Evolutionary conservation across 176 grass and related monocot genomes (phyloP).

Genomic region (Oryza officinalis): DNA sequence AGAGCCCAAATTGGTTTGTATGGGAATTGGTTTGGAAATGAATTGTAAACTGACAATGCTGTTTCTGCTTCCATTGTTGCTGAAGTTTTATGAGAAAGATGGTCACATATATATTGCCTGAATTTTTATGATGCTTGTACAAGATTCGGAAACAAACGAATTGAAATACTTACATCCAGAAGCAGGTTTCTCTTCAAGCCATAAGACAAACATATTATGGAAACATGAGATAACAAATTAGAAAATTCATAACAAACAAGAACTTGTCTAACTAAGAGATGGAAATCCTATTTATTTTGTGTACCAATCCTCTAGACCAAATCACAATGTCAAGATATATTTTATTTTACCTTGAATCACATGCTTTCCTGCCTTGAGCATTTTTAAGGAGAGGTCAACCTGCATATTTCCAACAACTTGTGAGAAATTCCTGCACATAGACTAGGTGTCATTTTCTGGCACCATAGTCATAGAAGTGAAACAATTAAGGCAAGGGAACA

Average conservation of each 20-base stretch:
- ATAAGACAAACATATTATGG: slow-evolving; percentile 41
- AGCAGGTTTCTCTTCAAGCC: slow-evolving; percentile 88
- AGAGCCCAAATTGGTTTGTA: slow-evolving; percentile 84
- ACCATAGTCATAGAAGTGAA: not conserved
- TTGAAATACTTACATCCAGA: slow-evolving; percentile 75
- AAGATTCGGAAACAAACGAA: slow-evolving; percentile 19
- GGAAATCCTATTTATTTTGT: not conserved
- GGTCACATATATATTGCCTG: slow-evolving; percentile 11
- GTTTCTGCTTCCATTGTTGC: slow-evolving; percentile 68
- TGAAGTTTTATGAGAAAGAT: slow-evolving; percentile 36
- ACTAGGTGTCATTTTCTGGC: not conserved
- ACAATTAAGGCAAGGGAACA: not conserved
- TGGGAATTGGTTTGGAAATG: slow-evolving; percentile 55
- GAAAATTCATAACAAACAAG: not conserved
- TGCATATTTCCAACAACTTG: slow-evolving; percentile 33
- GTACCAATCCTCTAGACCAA: not conserved
- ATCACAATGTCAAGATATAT: not conserved
- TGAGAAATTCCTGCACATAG: not conserved
- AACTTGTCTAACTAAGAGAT: not conserved
- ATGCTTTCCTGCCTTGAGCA: slow-evolving; percentile 91
- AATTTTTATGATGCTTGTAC: not conserved
- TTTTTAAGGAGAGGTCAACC: slow-evolving; percentile 90
- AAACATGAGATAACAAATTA: slow-evolving; percentile 43
- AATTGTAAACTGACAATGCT: slow-evolving; percentile 72
- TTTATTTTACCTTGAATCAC: slow-evolving; percentile 88